Conservation (phyloP, 495 filamentous ascomycete species). For the Poronia punctata region DNA sequence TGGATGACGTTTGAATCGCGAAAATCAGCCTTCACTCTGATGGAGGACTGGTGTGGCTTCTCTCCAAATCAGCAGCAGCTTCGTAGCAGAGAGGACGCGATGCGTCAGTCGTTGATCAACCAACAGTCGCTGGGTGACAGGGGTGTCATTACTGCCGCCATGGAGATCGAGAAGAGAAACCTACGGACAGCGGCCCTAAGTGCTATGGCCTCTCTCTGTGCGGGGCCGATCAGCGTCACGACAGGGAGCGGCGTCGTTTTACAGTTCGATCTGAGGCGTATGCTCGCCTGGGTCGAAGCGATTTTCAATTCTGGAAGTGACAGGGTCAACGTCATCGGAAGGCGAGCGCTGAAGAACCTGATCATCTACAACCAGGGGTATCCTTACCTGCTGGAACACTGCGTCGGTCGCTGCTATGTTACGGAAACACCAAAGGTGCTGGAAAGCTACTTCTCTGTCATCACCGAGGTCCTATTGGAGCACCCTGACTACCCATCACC, state of each 20-base stretch:
- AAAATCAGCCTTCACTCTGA: constrained; percentile 87
- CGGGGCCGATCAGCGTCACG: constrained; percentile 80
- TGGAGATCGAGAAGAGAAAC: constrained; percentile 94
- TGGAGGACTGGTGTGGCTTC: constrained; percentile 99
- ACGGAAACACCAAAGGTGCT: constrained; percentile 70
- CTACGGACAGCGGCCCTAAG: constrained; percentile 84
- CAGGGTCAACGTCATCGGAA: constrained; percentile 84
- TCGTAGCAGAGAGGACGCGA: constrained; percentile 74
- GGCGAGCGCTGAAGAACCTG: constrained; percentile 81
- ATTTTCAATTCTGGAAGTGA: constrained; percentile 89
- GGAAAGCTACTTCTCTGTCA: constrained; percentile 92
- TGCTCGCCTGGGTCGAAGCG: constrained; percentile 89
- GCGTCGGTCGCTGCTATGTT: constrained; percentile 81
- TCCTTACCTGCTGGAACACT: constrained; percentile 74
- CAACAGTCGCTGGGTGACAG: constrained; percentile 57
- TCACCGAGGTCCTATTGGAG: constrained; percentile 77
- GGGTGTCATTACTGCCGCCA: constrained; percentile 71
- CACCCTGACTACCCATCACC: constrained; percentile 69
- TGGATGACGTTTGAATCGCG: constrained; percentile 96
- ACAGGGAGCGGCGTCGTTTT: constrained; percentile 76
- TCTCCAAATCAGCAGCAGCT: constrained; percentile 85
- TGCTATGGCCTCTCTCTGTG: constrained; percentile 92
- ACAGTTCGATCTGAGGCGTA: constrained; percentile 84
- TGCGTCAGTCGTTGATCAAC: constrained; percentile 72
- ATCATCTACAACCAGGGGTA: constrained; percentile 85